Conservation (phyloP, 1,284 basidiomycete species). For the Rhodotorula sp. region DNA sequence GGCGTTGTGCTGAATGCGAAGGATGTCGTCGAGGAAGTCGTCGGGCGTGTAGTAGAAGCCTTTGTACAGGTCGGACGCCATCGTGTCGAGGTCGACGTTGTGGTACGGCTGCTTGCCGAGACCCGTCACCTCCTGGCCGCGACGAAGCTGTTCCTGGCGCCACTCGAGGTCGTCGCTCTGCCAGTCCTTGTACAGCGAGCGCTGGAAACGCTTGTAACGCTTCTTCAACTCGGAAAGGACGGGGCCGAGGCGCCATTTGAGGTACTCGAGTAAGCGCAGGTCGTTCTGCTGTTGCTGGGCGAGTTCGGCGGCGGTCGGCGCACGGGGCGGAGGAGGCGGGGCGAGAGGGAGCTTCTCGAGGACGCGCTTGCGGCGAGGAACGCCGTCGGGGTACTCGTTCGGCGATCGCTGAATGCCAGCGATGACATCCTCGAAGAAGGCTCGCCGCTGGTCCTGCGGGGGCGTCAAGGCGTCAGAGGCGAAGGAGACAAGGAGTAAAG, state of each 20-base stretch:
- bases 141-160: constrained; percentile 44
- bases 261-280: constrained; percentile 69
- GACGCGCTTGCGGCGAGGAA: constrained; percentile 76
- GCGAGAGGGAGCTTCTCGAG: constrained; percentile 85
- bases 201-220: constrained; percentile 88
- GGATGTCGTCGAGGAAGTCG: constrained; percentile 82
- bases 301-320: constrained; percentile 78
- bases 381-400: constrained; percentile 84
- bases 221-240: constrained; percentile 85
- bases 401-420: constrained; percentile 70
- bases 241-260: constrained; percentile 82
- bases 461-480: neutral
- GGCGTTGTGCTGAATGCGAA: constrained; percentile 86
- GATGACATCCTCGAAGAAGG: constrained; percentile 75
- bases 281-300: constrained; percentile 81
- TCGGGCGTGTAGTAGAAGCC: constrained; percentile 82
- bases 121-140: constrained; percentile 39
- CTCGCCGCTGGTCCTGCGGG: constrained; percentile 58
- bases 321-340: constrained; percentile 79
- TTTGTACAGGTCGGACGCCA: constrained; percentile 82
- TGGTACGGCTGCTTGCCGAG: constrained; percentile 53
- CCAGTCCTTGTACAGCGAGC: constrained; percentile 66
- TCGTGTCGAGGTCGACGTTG: constrained; percentile 85
- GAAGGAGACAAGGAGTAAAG: neutral
- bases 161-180: constrained; percentile 47